These are phyloP conservation scores for Scedosporium dehoogii DNA, from an alignment of 2,329 filamentous ascomycete species.

Conservation along the genomic window DNA sequence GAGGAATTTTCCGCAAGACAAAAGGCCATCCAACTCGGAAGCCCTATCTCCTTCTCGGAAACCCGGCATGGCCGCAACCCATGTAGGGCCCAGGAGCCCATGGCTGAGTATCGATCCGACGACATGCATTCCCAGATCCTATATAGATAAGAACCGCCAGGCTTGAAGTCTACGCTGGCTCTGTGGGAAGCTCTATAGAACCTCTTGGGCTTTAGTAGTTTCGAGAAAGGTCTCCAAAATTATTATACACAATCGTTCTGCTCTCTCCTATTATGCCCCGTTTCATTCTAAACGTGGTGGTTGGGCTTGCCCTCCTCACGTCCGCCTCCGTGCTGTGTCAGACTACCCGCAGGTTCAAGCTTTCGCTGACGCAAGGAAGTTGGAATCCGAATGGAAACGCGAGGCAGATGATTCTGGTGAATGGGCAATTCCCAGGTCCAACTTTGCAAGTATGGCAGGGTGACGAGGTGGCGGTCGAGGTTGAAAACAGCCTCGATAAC, in stretches of 20 bases:
- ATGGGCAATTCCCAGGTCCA: conserved; percentile 53
- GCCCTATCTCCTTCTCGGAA: too few relatives aligned
- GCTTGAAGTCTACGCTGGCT: too few relatives aligned
- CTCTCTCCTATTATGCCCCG: not conserved
- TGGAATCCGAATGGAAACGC: conserved; percentile 33
- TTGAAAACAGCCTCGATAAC: conserved; percentile 35
- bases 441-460: conserved; percentile 42
- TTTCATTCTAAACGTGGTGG: not conserved
- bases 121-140: too few relatives aligned
- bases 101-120: too few relatives aligned
- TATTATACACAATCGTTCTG: not conserved
- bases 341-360: conserved; percentile 12
- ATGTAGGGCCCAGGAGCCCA: too few relatives aligned
- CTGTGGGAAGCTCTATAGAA: too few relatives aligned
- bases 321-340: not conserved
- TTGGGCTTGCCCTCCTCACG: not conserved
- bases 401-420: conserved; percentile 39
- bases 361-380: conserved; percentile 25
- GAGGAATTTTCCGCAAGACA: too few relatives aligned
- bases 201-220: too few relatives aligned
- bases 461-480: conserved; percentile 33
- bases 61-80: too few relatives aligned
- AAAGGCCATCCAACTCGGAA: too few relatives aligned
- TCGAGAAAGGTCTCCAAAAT: too few relatives aligned
- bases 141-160: too few relatives aligned